These are phyloP conservation scores for Margaritispora aquatica DNA, from an alignment of 495 filamentous ascomycete genomes.

Conservation along the genomic window DNA sequence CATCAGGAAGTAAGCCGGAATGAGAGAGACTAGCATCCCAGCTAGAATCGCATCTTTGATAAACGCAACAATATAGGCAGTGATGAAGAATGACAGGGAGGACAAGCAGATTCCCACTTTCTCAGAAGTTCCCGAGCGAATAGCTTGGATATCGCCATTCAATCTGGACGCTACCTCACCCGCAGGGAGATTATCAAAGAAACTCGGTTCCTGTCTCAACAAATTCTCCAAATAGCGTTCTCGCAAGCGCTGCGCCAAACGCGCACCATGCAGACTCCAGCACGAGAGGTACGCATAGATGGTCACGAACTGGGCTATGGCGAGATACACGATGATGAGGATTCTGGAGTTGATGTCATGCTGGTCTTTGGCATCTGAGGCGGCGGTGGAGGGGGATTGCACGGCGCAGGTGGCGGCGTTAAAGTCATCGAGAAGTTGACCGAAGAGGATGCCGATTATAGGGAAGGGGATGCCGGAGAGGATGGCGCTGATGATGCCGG, in stretches of 20 bases:
- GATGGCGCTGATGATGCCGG: constrained; percentile 45
- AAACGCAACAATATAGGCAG: constrained; percentile 58
- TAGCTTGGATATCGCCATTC: constrained; percentile 52
- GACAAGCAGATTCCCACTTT: constrained; percentile 57
- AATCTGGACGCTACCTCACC: constrained; percentile 47
- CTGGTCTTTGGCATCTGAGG: background rate
- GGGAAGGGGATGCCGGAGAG: constrained; percentile 64
- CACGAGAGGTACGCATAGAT: constrained; percentile 51
- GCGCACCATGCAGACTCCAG: constrained; percentile 56
- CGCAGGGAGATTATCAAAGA: constrained; percentile 51
- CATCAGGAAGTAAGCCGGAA: constrained; percentile 64
- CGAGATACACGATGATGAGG: constrained; percentile 54
- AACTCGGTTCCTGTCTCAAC: constrained; percentile 54
- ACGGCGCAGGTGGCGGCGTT: constrained; percentile 21
- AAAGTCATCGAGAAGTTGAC: constrained; percentile 59
- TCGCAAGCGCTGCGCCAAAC: constrained; percentile 55
- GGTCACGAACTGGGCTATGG: constrained; percentile 53
- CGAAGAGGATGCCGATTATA: constrained; percentile 60
- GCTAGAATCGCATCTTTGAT: constrained; percentile 49
- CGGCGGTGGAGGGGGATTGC: background rate
- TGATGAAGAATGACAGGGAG: constrained; percentile 53
- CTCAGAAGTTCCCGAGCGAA: constrained; percentile 58
- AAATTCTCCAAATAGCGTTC: constrained; percentile 50
- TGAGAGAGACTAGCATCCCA: constrained; percentile 48
- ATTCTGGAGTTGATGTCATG: constrained; percentile 38